Evolutionary conservation across 2,329 filamentous ascomycete genomes (phyloP), one percentile per base, ranked within the genome.

Genomic region (Xylaria sp.): DNA sequence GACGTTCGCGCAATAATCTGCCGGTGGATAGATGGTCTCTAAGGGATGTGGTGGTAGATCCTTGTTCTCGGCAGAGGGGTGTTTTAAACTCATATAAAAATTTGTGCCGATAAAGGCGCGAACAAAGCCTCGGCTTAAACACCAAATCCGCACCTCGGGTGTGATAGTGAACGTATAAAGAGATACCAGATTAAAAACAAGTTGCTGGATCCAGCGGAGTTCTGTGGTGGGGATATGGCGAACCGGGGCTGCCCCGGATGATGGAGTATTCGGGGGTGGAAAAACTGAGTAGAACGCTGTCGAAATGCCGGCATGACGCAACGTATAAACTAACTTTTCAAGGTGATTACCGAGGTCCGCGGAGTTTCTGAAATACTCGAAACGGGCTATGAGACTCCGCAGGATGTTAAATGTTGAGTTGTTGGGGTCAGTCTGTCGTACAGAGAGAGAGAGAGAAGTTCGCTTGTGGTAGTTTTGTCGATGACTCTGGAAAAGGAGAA

Each of bases 401-500:
- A 90, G 78, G 35, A 89, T 82, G 18, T 80, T 79, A 73, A 87
- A 85, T 1, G 83, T 79, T 42, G 83, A 82, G 51, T 81, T 79
- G 4, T 10, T 81, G 73, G 32, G 78, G 74, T 59, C 80, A 79
- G 74, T 82, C 75, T 70, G 84, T 72, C 67, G 82, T 32, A 65
- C 62, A 4, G 65, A 79, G 40, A 82, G 77, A 40, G 81, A 72
- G 48, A 89, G 84, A 35, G 90, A 87, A 1, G 90, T 91, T 63
- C 94, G 88, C 51, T 87, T 87, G 47, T 89, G 84, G 69, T 93
- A 87, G 72, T 91, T 94, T 76, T 92, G 88, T 10, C 91, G 88
- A 78, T 98, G 95, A 1, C 92, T 90, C 71, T 94, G 90, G 58
- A 87, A 88, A 8, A 98, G 88, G 1, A 98, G 85, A 25, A 98